Conservation (phyloP, 768 basidiomycete species). For the Pisolithus albus region DNA sequence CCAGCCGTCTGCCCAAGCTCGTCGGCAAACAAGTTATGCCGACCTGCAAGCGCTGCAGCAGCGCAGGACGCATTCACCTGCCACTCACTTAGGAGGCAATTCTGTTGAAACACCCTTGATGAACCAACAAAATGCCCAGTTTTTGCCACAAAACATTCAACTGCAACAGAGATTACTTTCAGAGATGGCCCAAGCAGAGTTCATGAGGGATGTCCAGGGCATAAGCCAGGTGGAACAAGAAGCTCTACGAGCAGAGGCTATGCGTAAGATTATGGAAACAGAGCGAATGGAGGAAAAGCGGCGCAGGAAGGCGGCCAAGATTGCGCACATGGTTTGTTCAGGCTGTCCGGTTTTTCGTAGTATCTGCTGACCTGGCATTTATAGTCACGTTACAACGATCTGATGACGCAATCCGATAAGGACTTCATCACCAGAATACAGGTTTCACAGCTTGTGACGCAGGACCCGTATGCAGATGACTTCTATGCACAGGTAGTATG, state of each 20-base stretch:
- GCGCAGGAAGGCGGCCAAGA: constrained; percentile 74
- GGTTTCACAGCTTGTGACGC: constrained; percentile 94
- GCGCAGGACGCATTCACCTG: constrained; percentile 46
- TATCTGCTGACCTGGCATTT: constrained; percentile 7
- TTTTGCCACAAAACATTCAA: constrained; percentile 58
- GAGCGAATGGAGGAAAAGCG: constrained; percentile 85
- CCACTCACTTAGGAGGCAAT: constrained; percentile 26
- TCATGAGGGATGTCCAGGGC: constrained; percentile 58
- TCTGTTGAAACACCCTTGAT: constrained; percentile 29
- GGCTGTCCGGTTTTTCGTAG: background rate
- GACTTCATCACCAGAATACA: constrained; percentile 99
- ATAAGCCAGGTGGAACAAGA: constrained; percentile 59
- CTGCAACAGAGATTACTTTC: constrained; percentile 71
- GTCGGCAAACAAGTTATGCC: constrained; percentile 35
- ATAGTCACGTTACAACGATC: constrained; percentile 86
- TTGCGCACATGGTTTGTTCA: constrained; percentile 72
- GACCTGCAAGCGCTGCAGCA: constrained; percentile 45
- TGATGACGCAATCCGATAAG: constrained; percentile 98
- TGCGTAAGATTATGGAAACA: constrained; percentile 86
- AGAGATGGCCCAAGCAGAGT: constrained; percentile 67
- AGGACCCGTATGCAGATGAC: constrained; percentile 96
- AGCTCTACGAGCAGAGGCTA: constrained; percentile 66
- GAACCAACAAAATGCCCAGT: constrained; percentile 48
- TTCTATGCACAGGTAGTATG: constrained; percentile 98
- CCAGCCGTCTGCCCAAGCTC: constrained; percentile 33